These are phyloP conservation scores for Sclerotinia spermophila DNA, from an alignment of 2,329 filamentous ascomycete genomes.

Conservation along the genomic window DNA sequence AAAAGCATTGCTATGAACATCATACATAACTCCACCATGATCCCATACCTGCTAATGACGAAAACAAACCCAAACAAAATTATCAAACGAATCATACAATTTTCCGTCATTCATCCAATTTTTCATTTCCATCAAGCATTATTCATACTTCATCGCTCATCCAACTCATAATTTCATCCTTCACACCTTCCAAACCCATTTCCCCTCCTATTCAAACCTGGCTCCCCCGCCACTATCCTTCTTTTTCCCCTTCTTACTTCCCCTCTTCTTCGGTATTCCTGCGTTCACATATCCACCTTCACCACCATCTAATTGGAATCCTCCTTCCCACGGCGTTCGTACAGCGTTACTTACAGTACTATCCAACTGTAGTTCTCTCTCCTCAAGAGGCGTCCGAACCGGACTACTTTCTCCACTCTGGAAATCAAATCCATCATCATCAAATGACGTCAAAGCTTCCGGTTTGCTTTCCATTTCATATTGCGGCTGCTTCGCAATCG, in stretches of 20 bases:
- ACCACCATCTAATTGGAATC: neutral
- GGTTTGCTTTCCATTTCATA: neutral
- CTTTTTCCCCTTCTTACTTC: neutral
- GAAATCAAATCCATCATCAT: neutral
- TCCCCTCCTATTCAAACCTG: neutral
- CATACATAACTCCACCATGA: neutral
- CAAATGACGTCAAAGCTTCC: neutral
- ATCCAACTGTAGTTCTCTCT: neutral
- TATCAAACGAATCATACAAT: neutral
- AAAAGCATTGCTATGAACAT: neutral
- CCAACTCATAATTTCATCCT: neutral
- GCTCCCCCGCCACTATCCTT: too few relatives aligned
- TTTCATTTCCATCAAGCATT: neutral
- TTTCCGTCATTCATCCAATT: neutral
- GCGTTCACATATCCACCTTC: neutral
- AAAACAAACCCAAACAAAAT: neutral
- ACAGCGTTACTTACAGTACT: neutral
- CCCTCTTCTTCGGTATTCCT: neutral
- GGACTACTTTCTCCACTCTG: neutral
- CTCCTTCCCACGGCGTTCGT: neutral
- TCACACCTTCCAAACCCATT: accelerated
- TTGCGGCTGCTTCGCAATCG: neutral
- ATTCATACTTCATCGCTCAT: neutral
- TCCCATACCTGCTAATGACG: neutral
- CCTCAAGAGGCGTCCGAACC: neutral